Conservation (phyloP, 495 filamentous ascomycete species). For the Diplogelasinospora grovesii region DNA sequence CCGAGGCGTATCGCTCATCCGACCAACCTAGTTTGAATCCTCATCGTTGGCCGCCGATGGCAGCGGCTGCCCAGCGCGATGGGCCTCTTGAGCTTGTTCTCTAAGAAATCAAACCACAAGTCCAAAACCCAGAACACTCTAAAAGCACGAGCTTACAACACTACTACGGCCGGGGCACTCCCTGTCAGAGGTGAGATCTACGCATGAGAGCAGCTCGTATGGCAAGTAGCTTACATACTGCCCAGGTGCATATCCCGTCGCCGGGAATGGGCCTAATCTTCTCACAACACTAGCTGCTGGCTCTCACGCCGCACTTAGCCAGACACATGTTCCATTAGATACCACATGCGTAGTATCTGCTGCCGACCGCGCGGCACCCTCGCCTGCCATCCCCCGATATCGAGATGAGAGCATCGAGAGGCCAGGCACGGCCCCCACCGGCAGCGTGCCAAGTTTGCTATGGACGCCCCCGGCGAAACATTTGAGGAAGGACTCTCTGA, state of each 20-base stretch:
- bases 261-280: constrained; percentile 22
- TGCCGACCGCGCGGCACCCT: constrained; percentile 20
- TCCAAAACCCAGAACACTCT: constrained; percentile 13
- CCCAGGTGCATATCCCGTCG: constrained; percentile 27
- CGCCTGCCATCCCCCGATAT: constrained; percentile 24
- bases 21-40: no score
- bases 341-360: neutral
- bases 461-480: constrained; percentile 6
- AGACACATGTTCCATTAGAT: constrained; percentile 15
- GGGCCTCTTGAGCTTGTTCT: constrained; percentile 38
- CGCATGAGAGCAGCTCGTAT: constrained; percentile 17
- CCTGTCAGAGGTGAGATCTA: constrained; percentile 29
- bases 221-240: constrained; percentile 17
- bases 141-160: constrained; percentile 26
- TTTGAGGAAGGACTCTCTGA: constrained; percentile 9
- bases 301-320: constrained; percentile 20
- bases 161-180: constrained; percentile 19
- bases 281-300: constrained; percentile 25
- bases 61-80: constrained; percentile 22
- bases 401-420: constrained; percentile 21
- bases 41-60: constrained; percentile 14
- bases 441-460: neutral
- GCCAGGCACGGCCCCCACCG: constrained; percentile 35
- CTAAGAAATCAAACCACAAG: constrained; percentile 23
- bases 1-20: neutral